A percentile compares a stretch with the other conserved stretches of the same genome.
phyloP scores from a whole-genome alignment of 352 stramenopile species.

The Albugo candida region DNA sequence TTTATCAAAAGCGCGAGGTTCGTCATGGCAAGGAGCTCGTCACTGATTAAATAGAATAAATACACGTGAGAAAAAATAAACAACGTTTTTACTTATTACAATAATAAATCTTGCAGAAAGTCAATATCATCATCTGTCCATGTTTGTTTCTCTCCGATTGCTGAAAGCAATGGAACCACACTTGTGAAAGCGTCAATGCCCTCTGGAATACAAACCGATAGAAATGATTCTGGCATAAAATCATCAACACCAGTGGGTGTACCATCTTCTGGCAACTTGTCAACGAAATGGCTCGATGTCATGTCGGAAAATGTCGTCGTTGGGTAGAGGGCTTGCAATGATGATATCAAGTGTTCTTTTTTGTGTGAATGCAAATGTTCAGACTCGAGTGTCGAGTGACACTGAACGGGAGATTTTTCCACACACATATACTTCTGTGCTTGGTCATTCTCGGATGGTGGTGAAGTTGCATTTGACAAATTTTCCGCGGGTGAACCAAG shows the following conservation, averaged over 20 bases:
- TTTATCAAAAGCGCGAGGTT: not conserved
- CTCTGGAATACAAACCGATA: slow-evolving; percentile 17
- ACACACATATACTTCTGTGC: not conserved
- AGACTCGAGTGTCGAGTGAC: not conserved
- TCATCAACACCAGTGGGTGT: slow-evolving; percentile 41
- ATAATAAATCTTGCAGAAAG: slow-evolving; percentile 51
- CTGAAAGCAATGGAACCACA: slow-evolving; percentile 26
- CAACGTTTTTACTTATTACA: slow-evolving; percentile 15
- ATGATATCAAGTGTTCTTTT: not conserved
- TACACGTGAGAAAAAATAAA: not conserved
- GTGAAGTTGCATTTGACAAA: not conserved
- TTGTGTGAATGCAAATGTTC: not conserved
- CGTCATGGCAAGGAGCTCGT: not conserved
- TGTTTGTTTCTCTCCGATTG: slow-evolving; percentile 18
- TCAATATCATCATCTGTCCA: slow-evolving; percentile 72
- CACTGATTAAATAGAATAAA: too few relatives aligned
- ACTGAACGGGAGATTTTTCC: not conserved
- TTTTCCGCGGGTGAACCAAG: slow-evolving; percentile 3
- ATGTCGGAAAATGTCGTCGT: slow-evolving; percentile 3
- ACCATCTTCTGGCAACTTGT: slow-evolving; percentile 16
- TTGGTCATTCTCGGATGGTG: not conserved
- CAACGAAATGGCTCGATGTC: not conserved
- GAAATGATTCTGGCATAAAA: slow-evolving; percentile 30
- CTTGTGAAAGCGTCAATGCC: slow-evolving; percentile 15
- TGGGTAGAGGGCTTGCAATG: not conserved